These are phyloP conservation scores for Solanum phureja DNA, from an alignment of 257 asterid genomes.

Conservation along the genomic window DNA sequence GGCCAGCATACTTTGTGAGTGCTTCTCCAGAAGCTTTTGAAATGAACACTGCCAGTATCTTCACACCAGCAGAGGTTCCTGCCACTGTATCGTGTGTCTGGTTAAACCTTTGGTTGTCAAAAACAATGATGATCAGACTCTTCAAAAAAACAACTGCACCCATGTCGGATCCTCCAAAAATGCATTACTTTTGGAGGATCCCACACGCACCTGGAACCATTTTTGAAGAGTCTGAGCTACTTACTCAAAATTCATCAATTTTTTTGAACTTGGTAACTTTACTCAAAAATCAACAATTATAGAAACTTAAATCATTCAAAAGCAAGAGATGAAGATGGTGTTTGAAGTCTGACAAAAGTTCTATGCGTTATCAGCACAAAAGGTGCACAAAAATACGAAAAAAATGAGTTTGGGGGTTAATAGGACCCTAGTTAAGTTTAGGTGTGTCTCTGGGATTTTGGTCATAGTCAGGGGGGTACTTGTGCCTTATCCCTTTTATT, in stretches of 20 bases:
- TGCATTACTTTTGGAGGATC: neutral
- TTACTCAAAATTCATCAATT: neutral
- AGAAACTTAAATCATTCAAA: neutral
- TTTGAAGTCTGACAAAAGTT: neutral
- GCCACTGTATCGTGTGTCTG: constrained; percentile 45
- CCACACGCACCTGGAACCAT: neutral
- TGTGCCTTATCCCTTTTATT: neutral
- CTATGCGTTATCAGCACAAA: neutral
- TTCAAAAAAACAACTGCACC: neutral
- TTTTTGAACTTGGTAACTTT: neutral
- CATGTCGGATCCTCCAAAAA: neutral
- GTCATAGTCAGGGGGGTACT: neutral
- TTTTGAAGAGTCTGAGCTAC: neutral
- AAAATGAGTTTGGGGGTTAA: neutral
- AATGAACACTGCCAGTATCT: constrained; percentile 64
- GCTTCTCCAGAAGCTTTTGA: constrained; percentile 48
- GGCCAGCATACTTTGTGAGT: constrained; percentile 40
- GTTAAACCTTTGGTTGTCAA: neutral
- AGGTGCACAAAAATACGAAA: neutral
- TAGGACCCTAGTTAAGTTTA: neutral
- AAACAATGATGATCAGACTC: neutral
- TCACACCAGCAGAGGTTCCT: constrained; percentile 52
- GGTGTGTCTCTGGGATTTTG: neutral
- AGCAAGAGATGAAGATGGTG: neutral
- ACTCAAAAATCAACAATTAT: neutral